phyloP scores from a whole-genome alignment of 2,329 filamentous ascomycete genomes.

The Trichophyton verrucosum region DNA sequence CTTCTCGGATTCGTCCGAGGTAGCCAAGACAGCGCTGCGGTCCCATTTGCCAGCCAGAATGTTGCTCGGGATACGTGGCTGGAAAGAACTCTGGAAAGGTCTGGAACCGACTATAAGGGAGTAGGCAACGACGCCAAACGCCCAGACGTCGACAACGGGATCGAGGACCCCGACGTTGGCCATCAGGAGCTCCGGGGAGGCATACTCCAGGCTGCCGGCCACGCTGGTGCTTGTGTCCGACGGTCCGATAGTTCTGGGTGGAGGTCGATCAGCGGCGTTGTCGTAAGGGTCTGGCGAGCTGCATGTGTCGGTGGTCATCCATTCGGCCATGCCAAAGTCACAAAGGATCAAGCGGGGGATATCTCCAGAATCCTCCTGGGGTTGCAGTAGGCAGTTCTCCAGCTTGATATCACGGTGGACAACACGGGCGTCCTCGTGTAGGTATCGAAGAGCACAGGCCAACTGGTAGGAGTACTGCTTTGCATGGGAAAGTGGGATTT shows the following conservation, averaged over 20 bases:
- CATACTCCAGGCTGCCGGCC: conserved; percentile 48
- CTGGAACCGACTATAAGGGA: conserved; percentile 48
- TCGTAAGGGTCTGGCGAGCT: conserved; percentile 40
- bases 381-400: conserved; percentile 49
- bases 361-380: conserved; percentile 32
- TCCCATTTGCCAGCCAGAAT: conserved; percentile 51
- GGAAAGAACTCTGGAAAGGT: conserved; percentile 50
- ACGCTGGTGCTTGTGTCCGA: conserved; percentile 45
- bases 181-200: conserved; percentile 36
- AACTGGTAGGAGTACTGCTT: conserved; percentile 52
- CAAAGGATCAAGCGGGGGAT: conserved; percentile 44
- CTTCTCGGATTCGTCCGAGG: conserved; percentile 23
- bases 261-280: conserved; percentile 35
- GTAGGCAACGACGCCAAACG: conserved; percentile 52
- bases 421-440: conserved; percentile 54
- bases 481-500: conserved; percentile 40
- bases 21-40: conserved; percentile 35
- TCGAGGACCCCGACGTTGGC: conserved; percentile 31
- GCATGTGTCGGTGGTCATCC: conserved; percentile 46
- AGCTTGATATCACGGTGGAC: conserved; percentile 58
- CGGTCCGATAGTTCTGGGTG: conserved; percentile 41
- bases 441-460: conserved; percentile 51
- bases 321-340: conserved; percentile 59
- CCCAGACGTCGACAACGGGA: conserved; percentile 53
- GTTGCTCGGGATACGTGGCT: conserved; percentile 46